Base-by-base conservation (phyloP, 2,329 filamentous ascomycete species). In the Parafenestella ontariensis region DNA sequence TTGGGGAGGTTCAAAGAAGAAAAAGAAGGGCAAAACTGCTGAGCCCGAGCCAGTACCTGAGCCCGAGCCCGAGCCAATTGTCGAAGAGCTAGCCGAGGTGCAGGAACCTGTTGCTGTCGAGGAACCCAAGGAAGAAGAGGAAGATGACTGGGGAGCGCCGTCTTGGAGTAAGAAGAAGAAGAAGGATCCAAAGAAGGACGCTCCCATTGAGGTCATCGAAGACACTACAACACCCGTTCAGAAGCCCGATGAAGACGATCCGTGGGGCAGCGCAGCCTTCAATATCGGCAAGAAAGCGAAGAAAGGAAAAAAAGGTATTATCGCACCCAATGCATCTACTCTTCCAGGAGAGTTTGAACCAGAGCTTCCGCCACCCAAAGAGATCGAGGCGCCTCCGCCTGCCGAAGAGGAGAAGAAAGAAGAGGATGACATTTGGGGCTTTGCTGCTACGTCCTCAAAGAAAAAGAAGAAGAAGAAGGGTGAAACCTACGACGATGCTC, bases 81-180 rank as follows among this genome's bases (percentile, higher is more conserved):
- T 70, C 15, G 72, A 72, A 46, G 69, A 71, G 23, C 33, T 56
- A 15, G 58, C 67, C 13, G 57, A 62, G 31, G 61, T 77, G 7
- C 77, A 79, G 61, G 73, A 75, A 51, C 79, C 81, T n/a, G 80
- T 79, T 57, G 76, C 71, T 21, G 74, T 83, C 7, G 80, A 83
- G 52, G 82, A 84, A 62, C 78, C 81, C 2, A 79, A 79, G 52
- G 72, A 72, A 15, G 79, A 81, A 24, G 76, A 78, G 13, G 82
- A 84, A 49, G 83, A 83, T 52, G 84, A 85, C 61, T 85, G 85
- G 69, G 81, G 77, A 54, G 81, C 82, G 43, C 87, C 85, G 79
- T 82, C 81, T 28, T 84, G 81, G 46, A 79, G 81, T 5, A 85
- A 82, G 56, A 85, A 70, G 48, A 75, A 69, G 54, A 64, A 75